Base-by-base conservation (phyloP, 805 yeast genomes). In the Barnettozyma botsteinii region DNA sequence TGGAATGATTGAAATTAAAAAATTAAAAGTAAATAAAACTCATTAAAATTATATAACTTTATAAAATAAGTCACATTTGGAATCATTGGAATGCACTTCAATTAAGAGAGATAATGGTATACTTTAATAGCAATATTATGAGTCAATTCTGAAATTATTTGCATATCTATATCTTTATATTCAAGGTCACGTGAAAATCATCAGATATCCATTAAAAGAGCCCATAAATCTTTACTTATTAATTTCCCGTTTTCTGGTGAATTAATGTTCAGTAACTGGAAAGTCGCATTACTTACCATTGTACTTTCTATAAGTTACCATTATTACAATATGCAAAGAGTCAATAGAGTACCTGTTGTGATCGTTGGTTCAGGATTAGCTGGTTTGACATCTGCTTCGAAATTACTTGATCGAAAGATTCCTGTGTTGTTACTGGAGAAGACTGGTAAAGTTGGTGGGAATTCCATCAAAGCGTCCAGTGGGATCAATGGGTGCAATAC, bases 331-430 rank as follows among this genome's bases (percentile, higher is more conserved):
- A 33, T 28, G 33, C 29, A 27, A 18, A 18, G 24, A 23, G 24
- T 31, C 7, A 39, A 26, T 19, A 50, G 51, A 2, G 54, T 46
- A 12, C 55, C 56, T 3, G 56, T 52, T n/a, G 45, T 80, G 2
- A 69, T 86, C n/a, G 67, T 86, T 13, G 96, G 96, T 0, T 87
- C 81, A 4, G 95, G 95, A 0, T 74, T 84, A 11, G 67, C 94
- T 2, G 96, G 94, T 0, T 59, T 84, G 15, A 77, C 82, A 42
- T 78, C 91, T 0, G 85, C 89, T 0, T 60, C 70, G n/a, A 71
- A 68, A 7, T 65, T 84, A 6, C 49, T 62, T 19, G 56, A 65
- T 30, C 46, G 57, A 19, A 67, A 69, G 12, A 45, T 62, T 18
- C 66, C 72, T 1, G 74, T 77, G 4, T 51, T 67, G 0, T 42